A percentile compares a stretch with the other conserved stretches of the same genome.
phyloP scores from a whole-genome alignment of 192 early-diverging fungal genomes.

The Dimargaris xerosporica region DNA sequence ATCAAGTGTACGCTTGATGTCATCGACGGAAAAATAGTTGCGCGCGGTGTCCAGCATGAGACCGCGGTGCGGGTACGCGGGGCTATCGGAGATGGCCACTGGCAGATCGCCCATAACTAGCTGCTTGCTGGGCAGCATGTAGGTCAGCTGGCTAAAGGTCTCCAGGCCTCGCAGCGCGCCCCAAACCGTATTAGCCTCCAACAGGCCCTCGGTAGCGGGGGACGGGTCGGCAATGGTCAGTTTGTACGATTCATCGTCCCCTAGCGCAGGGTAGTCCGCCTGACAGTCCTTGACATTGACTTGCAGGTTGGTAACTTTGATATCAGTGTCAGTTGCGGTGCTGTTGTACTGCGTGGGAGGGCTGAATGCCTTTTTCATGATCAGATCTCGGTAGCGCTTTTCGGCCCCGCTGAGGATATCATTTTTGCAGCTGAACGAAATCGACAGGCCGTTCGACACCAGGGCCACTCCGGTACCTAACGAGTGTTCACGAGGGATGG shows the following conservation, averaged over 20 bases:
- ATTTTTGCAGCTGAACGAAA: slow-evolving; percentile 29
- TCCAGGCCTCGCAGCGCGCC: slow-evolving; percentile 60
- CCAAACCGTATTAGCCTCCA: slow-evolving; percentile 39
- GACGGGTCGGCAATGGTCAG: slow-evolving; percentile 33
- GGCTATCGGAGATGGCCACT: slow-evolving; percentile 42
- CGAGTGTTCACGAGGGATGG: slow-evolving; percentile 17
- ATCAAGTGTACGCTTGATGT: slow-evolving; percentile 42
- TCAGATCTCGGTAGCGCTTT: slow-evolving; percentile 29
- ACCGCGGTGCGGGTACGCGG: slow-evolving; percentile 49
- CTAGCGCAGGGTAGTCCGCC: slow-evolving; percentile 33
- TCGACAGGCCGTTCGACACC: slow-evolving; percentile 17
- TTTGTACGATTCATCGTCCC: slow-evolving; percentile 55
- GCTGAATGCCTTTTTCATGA: slow-evolving; percentile 30
- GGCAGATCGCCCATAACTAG: slow-evolving; percentile 34
- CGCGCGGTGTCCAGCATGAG: slow-evolving; percentile 51
- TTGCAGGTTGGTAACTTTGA: slow-evolving; percentile 21
- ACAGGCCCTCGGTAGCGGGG: slow-evolving; percentile 27
- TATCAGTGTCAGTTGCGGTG: slow-evolving; percentile 3
- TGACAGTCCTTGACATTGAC: slow-evolving; percentile 29
- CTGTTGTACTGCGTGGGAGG: slow-evolving; percentile 28
- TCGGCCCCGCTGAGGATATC: slow-evolving; percentile 27
- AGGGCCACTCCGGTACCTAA: slow-evolving; percentile 26
- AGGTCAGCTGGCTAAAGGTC: slow-evolving; percentile 52
- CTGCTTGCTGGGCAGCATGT: slow-evolving; percentile 22
- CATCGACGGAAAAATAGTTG: slow-evolving; percentile 44